phyloP scores from a whole-genome alignment of 768 basidiomycete species.

The Lentinula boryana region DNA sequence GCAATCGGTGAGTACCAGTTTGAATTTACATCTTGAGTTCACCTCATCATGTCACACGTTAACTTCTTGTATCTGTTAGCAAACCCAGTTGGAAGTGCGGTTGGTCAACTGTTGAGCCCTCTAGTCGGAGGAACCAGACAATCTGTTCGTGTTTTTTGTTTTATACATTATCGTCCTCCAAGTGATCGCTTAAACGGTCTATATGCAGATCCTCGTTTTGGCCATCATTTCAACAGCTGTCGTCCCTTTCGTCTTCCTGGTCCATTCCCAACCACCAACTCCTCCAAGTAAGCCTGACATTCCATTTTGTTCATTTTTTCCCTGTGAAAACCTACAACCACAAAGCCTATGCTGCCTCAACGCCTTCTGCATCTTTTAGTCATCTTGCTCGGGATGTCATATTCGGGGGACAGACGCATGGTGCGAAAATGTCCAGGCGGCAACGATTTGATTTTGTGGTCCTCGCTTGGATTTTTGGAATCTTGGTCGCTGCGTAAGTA shows the following conservation, averaged over 20 bases:
- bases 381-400: constrained; percentile 41
- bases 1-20: constrained; percentile 34
- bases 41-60: background rate
- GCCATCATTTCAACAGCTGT: constrained; percentile 65
- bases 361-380: constrained; percentile 42
- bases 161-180: background rate
- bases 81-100: constrained; percentile 68
- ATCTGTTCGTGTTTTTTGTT: constrained; percentile 44
- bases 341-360: constrained; percentile 64
- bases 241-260: constrained; percentile 52
- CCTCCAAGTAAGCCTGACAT: constrained; percentile 59
- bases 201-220: constrained; percentile 55
- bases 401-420: constrained; percentile 40
- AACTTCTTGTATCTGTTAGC: constrained; percentile 29
- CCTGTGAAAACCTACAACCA: background rate
- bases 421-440: constrained; percentile 51
- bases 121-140: constrained; percentile 44
- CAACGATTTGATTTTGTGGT: constrained; percentile 72
- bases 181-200: background rate
- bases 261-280: constrained; percentile 58
- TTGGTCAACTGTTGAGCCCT: constrained; percentile 72
- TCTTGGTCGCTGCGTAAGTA: constrained; percentile 57
- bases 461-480: constrained; percentile 53
- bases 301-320: background rate
- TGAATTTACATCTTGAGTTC: background rate